Evolutionary conservation across 1,139 yeast genomes (phyloP).

Genomic region (Pichia sp.): DNA sequence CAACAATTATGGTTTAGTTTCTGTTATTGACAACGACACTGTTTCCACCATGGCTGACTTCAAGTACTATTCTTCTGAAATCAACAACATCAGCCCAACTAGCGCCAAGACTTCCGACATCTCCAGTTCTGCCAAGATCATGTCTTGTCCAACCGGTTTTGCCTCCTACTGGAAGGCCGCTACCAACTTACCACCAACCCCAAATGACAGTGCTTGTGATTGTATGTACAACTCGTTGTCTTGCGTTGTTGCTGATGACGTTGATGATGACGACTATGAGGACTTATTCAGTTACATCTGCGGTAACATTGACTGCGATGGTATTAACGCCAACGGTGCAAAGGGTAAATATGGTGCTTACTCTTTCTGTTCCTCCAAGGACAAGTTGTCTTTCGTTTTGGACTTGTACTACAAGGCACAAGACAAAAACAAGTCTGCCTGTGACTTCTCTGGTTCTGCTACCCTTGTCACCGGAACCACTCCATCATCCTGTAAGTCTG

Average conservation of each 20-base stretch:
- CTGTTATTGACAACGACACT: conserved; percentile 35
- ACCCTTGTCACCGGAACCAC: conserved; percentile 10
- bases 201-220: conserved; percentile 56
- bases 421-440: conserved; percentile 44
- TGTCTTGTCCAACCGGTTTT: conserved; percentile 50
- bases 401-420: conserved; percentile 58
- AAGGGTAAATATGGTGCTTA: conserved; percentile 60
- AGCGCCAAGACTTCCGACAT: conserved; percentile 47
- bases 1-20: conserved; percentile 48
- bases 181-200: conserved; percentile 69
- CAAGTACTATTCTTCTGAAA: conserved; percentile 47
- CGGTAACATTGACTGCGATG: conserved; percentile 46
- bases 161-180: conserved; percentile 58
- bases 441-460: conserved; percentile 69
- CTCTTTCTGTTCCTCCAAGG: conserved; percentile 62
- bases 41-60: conserved; percentile 62
- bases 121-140: conserved; percentile 37
- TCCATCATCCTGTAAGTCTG: background rate
- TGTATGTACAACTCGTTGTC: conserved; percentile 50
- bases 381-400: conserved; percentile 58
- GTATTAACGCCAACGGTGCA: conserved; percentile 57
- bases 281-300: conserved; percentile 57
- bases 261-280: conserved; percentile 48
- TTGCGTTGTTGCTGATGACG: conserved; percentile 53
- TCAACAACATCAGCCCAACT: conserved; percentile 56